Conservation (phyloP, 208 protist species). For the Crithidia bombi region DNA sequence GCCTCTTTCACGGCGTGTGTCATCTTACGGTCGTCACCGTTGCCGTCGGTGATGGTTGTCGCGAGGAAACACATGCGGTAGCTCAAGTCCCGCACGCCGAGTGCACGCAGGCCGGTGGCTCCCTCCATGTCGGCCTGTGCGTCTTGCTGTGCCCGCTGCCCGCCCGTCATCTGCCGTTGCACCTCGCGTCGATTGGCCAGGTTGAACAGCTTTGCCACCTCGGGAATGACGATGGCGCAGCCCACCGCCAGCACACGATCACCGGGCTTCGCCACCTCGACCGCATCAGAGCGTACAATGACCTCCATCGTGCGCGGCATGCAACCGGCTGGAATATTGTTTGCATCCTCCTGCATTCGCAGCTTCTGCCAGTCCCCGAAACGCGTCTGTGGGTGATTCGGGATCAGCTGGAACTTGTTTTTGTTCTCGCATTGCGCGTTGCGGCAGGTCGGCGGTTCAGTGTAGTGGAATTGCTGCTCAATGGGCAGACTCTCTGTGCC, state of each 20-base stretch:
- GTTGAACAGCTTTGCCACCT: conserved; percentile 95
- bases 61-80: conserved; percentile 98
- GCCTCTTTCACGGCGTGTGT: conserved; percentile 81
- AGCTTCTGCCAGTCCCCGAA: conserved; percentile 99
- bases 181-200: conserved; percentile 81
- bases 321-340: conserved; percentile 95
- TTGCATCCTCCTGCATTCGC: conserved; percentile 96
- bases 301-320: conserved; percentile 98
- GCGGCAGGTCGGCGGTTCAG: conserved; percentile 92
- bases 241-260: conserved; percentile 97
- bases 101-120: conserved; percentile 94
- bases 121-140: conserved; percentile 92
- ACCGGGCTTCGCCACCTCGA: conserved; percentile 99
- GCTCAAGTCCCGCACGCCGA: conserved; percentile 98
- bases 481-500: conserved; percentile 86
- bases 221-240: conserved; percentile 98
- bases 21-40: conserved; percentile 88
- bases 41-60: conserved; percentile 90
- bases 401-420: conserved; percentile 87
- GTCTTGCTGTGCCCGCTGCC: conserved; percentile 81
- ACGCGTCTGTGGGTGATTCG: conserved; percentile 74
- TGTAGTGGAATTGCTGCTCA: conserved; percentile 99
- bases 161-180: conserved; percentile 83
- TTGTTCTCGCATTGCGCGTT: conserved; percentile 94
- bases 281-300: conserved; percentile 96